Evolutionary conservation across 768 basidiomycete genomes (phyloP), one percentile per base, ranked within the genome.

Genomic region (Suillus spraguei): DNA sequence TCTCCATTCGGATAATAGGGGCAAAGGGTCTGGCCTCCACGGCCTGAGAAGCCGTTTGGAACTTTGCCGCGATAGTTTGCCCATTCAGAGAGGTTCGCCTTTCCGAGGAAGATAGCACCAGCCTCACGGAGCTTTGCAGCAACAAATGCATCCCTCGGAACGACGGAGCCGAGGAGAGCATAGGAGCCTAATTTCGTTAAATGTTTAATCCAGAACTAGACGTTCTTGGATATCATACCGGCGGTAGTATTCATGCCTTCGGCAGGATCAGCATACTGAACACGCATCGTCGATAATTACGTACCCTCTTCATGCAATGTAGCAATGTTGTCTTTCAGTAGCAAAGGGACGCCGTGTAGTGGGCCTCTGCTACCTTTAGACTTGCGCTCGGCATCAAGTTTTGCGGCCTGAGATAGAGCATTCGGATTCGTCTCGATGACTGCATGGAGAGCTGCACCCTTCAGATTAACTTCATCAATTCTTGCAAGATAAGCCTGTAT

Each of bases 391-490:
- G 61, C 59, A 64, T 87, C 87, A 36, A 86, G 74, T 0, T 67
- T 75, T 7, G 80, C 83, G 7, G 89, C 88, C 64, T 83, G 80
- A 14, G 59, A 64, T 22, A 88, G 72, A 8, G 85, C 87, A 9
- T 78, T 79, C 0, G 85, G 85, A 64, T 86, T 90, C 10, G 78
- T 77, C 70, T 90, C 88, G 38, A 89, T 76, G 17, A 90, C 80
- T 5, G 88, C 87, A 6, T 84, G 84, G 28, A 89, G 75, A 44
- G 74, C 76, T 8, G 87, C 81, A 0, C 87, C 87, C 63, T 85
- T 75, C 33, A 83, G 65, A 68, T 90, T 89, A 24, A 89, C 88
- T 67, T 89, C 87, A 14, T 87, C 84, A 36, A 89, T 87, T 1
- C 87, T 81, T 10, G 84, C 82, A 66, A 88, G 79, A 70, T 90